Evolutionary conservation across 1,284 basidiomycete species (phyloP), one percentile per base, ranked within the genome.

Genomic region (Trametes hirsuta): DNA sequence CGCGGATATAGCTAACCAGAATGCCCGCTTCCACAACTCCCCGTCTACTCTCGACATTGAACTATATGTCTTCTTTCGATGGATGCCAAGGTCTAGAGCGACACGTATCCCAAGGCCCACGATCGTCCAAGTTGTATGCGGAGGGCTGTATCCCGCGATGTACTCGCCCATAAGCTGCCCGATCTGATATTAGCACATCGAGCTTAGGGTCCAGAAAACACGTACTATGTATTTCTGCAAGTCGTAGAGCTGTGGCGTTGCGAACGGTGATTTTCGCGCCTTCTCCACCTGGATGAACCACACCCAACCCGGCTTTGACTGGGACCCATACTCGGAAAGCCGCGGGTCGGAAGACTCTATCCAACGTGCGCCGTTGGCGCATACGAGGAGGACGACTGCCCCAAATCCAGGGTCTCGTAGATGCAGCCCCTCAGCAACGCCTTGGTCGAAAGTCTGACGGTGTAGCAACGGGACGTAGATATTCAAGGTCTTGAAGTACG

Each of bases 391-490:
- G 44, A 92, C 81, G 3, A 88, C 83, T n/a, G 82, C 81, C 10
- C 83, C 89, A 70, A 94, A 93, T 8, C 82, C 76, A 2, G 77
- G 49, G 67, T 92, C 84, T 5, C 72, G 78, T 18, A 77, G 72
- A 69, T 93, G 87, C 15, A 87, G 69, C 1, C 82, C 80, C 10
- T 83, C 79, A 11, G 71, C 71, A 35, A 91, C 73, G 42, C 81
- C 76, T 6, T 75, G 73, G 57, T 91, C 83, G 65, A 96, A 93
- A n/a, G 85, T 87, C 1, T 85, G 85, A 0, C 85, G 84, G 70
- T 96, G 94, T 2, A 97, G 75, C 10, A 95, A 75, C 1, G 92
- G 91, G n/a, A 84, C 72, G 64, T 86, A 80, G 1, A 72, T 65
- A 69, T 94, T 91, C 63, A 84, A 70, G 40, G 84, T 71, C 0